Evolutionary conservation across 2,329 filamentous ascomycete species (phyloP).

Genomic region (Colletotrichum viniferum): DNA sequence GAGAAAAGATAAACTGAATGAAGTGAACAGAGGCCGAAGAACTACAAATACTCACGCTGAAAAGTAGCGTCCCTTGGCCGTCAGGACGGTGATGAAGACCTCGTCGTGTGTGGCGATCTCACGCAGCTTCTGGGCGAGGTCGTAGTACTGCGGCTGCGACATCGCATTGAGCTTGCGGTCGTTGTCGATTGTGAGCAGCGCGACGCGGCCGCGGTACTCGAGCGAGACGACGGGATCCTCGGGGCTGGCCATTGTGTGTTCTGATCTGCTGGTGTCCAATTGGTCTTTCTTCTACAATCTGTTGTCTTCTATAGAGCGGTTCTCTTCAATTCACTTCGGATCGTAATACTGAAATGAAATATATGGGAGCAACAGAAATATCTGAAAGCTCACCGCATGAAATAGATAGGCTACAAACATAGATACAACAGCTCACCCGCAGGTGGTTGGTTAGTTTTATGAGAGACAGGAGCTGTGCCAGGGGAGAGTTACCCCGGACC

Average conservation of each 20-base stretch:
- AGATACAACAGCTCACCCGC: background rate
- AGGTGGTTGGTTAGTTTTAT: background rate
- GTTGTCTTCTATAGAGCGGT: background rate
- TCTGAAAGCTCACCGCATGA: background rate
- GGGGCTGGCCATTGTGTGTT: conserved; percentile 3
- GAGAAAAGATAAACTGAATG: background rate
- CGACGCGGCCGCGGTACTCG: conserved; percentile 46
- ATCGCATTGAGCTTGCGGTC: conserved; percentile 89
- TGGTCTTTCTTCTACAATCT: background rate
- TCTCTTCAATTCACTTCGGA: background rate
- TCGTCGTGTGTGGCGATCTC: conserved; percentile 81
- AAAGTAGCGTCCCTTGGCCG: conserved; percentile 83
- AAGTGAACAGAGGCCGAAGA: too few relatives aligned
- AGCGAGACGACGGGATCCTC: conserved; percentile 34
- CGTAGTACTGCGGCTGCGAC: conserved; percentile 74
- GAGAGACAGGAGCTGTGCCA: background rate
- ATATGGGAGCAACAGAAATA: background rate
- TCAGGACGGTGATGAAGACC: conserved; percentile 83
- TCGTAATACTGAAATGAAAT: background rate
- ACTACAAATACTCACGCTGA: conserved; percentile 92
- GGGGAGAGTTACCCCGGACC: conserved; percentile 13
- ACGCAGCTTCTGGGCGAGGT: conserved; percentile 73
- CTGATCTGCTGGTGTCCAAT: background rate
- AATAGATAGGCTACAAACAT: background rate
- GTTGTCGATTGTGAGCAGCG: conserved; percentile 86